Evolutionary conservation across 2,329 filamentous ascomycete genomes (phyloP).

Genomic region (Anthostomella pinea): DNA sequence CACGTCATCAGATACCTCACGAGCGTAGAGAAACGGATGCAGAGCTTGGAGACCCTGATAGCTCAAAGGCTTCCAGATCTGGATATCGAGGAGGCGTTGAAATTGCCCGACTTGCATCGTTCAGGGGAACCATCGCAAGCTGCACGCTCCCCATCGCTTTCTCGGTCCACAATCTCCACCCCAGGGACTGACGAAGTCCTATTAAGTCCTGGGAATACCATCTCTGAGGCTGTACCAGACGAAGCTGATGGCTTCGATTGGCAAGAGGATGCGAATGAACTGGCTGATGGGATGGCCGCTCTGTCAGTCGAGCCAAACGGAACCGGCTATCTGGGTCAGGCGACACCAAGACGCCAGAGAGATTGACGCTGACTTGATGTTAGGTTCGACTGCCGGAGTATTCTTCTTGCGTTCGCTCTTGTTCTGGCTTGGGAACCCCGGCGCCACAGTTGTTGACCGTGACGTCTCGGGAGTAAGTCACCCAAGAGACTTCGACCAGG

Average conservation of each 20-base stretch:
- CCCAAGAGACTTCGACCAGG: slow-evolving; percentile 3
- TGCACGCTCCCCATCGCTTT: background rate
- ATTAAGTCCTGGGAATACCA: background rate
- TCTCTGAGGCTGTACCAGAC: slow-evolving; percentile 3
- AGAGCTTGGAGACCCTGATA: slow-evolving; percentile 1
- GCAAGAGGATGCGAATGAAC: slow-evolving; percentile 4
- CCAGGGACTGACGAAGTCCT: background rate
- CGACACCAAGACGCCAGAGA: background rate
- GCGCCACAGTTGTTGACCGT: background rate
- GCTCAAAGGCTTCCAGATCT: slow-evolving; percentile 1
- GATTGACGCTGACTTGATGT: background rate
- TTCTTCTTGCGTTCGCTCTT: slow-evolving; percentile 3
- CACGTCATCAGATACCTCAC: background rate
- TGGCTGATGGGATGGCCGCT: slow-evolving; percentile 13
- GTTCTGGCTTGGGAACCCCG: slow-evolving; percentile 1
- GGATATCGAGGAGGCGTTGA: slow-evolving; percentile 1
- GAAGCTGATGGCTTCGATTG: slow-evolving; percentile 5
- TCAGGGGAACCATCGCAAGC: background rate
- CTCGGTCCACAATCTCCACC: too few relatives aligned
- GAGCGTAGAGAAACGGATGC: slow-evolving; percentile 1
- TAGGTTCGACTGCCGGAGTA: slow-evolving; percentile 1
- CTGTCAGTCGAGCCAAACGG: slow-evolving; percentile 7
- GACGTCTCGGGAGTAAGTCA: slow-evolving; percentile 2
- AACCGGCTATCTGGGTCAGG: slow-evolving; percentile 8
- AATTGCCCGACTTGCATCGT: background rate